Conservation (phyloP, 306 rosid species). For the Trifolium repens region DNA sequence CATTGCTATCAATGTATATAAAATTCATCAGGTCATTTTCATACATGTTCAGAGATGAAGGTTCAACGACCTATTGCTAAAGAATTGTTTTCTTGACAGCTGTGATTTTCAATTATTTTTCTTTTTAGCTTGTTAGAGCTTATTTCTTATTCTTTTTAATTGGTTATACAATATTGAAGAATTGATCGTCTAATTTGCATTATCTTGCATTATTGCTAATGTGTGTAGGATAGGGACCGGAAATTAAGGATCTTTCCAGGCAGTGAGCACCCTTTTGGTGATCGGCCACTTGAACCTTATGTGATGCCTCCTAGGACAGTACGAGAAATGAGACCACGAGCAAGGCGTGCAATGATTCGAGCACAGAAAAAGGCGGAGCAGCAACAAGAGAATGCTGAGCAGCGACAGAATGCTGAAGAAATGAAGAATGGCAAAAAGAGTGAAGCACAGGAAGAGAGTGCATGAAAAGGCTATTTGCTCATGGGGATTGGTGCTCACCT, state of each 20-base stretch:
- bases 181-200: slow-evolving; percentile 27
- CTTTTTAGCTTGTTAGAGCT: slow-evolving; percentile 1
- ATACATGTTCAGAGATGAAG: slow-evolving; percentile 11
- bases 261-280: slow-evolving; percentile 80
- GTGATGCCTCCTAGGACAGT: slow-evolving; percentile 75
- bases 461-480: slow-evolving; percentile 44
- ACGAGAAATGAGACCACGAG: slow-evolving; percentile 85
- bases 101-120: slow-evolving; percentile 23
- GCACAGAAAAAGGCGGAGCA: slow-evolving; percentile 83
- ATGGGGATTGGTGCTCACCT: slow-evolving; percentile 7
- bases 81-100: slow-evolving; percentile 18
- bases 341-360: slow-evolving; percentile 86
- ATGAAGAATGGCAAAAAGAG: slow-evolving; percentile 53
- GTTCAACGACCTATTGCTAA: not conserved
- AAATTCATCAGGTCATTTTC: slow-evolving; percentile 23
- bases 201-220: slow-evolving; percentile 31
- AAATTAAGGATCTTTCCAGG: slow-evolving; percentile 85
- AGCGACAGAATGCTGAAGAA: slow-evolving; percentile 49
- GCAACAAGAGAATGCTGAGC: slow-evolving; percentile 72
- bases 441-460: slow-evolving; percentile 53
- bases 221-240: slow-evolving; percentile 88
- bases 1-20: not conserved
- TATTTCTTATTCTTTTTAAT: not conserved
- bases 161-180: not conserved
- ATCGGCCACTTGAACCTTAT: slow-evolving; percentile 79